phyloP scores from a whole-genome alignment of 345 rosid genomes.

The Sisymbrium altissimum region DNA sequence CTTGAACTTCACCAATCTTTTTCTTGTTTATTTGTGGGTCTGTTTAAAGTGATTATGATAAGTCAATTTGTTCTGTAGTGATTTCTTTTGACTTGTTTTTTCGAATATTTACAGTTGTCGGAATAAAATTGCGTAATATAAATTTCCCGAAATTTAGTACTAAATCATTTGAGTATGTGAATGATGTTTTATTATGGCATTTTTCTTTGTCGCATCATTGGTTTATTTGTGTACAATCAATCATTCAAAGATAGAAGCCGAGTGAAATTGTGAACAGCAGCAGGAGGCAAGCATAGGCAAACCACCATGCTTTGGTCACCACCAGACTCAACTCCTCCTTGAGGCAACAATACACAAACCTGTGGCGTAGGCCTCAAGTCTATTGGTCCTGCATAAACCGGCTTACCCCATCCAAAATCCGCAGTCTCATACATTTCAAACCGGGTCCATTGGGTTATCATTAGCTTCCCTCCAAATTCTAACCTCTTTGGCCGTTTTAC shows the following conservation, averaged over 20 bases:
- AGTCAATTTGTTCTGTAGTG: slow-evolving; percentile 9
- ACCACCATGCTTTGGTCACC: slow-evolving; percentile 53
- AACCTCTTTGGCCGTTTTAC: slow-evolving; percentile 64
- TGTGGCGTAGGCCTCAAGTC: slow-evolving; percentile 93
- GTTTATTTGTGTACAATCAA: slow-evolving; percentile 8
- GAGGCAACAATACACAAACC: slow-evolving; percentile 81
- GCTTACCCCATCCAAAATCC: slow-evolving; percentile 92
- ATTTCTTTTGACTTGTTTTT: slow-evolving; percentile 7
- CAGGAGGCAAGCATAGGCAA: slow-evolving; percentile 84
- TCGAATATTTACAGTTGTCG: background rate
- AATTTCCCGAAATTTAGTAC: background rate
- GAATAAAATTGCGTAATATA: background rate
- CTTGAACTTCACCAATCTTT: slow-evolving; percentile 1
- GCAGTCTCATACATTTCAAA: slow-evolving; percentile 74
- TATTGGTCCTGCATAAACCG: slow-evolving; percentile 75
- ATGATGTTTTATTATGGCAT: background rate
- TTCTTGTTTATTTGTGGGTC: background rate
- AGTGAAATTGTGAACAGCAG: slow-evolving; percentile 47
- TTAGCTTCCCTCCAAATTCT: slow-evolving; percentile 85
- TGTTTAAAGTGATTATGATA: background rate
- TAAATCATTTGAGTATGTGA: background rate
- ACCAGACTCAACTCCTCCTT: slow-evolving; percentile 47
- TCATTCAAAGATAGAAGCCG: slow-evolving; percentile 41
- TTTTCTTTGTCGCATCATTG: background rate
- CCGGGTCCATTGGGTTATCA: slow-evolving; percentile 92